Conservation (phyloP, 306 rosid species). For the Sphenostylis stenocarpa region DNA sequence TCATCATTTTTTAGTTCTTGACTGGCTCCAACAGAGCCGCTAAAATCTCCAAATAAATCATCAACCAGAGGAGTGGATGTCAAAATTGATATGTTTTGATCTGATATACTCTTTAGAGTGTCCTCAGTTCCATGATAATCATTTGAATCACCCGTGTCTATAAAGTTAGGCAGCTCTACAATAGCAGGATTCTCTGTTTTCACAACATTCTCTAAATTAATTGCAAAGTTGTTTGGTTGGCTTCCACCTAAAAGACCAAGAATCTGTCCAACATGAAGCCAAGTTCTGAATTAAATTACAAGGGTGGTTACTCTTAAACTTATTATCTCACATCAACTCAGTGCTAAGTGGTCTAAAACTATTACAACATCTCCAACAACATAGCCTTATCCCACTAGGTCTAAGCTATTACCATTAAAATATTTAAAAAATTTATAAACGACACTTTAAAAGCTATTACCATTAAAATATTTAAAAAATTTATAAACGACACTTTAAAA, state of each 20-base stretch:
- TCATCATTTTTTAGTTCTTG: constrained; percentile 61
- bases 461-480: no score
- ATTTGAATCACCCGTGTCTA: constrained; percentile 76
- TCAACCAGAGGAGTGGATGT: constrained; percentile 66
- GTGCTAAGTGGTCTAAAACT: not conserved
- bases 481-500: no score
- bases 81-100: constrained; percentile 45
- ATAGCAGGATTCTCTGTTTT: constrained; percentile 44
- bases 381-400: no score
- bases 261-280: constrained; percentile 62
- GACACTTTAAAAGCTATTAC: no score
- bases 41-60: constrained; percentile 82
- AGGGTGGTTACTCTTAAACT: constrained; percentile 8
- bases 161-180: constrained; percentile 75
- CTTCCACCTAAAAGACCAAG: constrained; percentile 73
- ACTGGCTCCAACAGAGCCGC: constrained; percentile 41
- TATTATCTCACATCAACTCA: not conserved
- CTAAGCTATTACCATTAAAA: constrained; percentile 1
- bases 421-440: not conserved
- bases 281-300: constrained; percentile 13
- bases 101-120: constrained; percentile 41
- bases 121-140: constrained; percentile 37
- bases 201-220: constrained; percentile 52
- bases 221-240: constrained; percentile 46
- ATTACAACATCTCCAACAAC: not conserved